Percentiles rank a stretch among this genome's conserved stretches.
Conservation (phyloP, 2,329 filamentous ascomycete species). For the Fusarium albosuccineum region DNA sequence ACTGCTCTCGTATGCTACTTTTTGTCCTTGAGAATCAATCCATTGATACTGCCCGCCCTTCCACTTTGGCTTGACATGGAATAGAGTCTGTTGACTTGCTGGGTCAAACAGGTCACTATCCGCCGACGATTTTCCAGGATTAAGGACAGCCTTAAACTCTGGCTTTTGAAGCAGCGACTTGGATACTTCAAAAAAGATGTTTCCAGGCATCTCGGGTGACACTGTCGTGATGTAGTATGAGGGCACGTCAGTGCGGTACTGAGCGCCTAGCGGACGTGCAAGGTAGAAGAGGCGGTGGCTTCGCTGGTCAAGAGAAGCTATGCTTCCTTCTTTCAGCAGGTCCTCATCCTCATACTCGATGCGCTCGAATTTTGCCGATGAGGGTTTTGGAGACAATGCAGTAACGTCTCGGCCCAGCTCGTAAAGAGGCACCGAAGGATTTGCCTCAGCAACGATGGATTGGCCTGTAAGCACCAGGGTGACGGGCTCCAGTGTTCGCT, state of each 20-base stretch:
- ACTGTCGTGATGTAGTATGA: conserved; percentile 32
- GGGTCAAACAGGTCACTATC: conserved; percentile 13
- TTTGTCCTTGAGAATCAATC: not conserved
- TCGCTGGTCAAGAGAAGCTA: not conserved
- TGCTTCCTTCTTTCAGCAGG: not conserved
- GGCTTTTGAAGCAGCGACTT: accelerated
- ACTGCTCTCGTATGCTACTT: conserved; percentile 8
- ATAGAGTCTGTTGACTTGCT: conserved; percentile 5
- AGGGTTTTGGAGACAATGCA: conserved; percentile 9
- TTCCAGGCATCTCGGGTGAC: conserved; percentile 17
- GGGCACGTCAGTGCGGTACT: conserved; percentile 5
- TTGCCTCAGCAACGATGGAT: conserved; percentile 5
- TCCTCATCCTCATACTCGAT: conserved; percentile 6
- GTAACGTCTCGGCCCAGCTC: conserved; percentile 21
- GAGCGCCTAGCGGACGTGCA: conserved; percentile 2
- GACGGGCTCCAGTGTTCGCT: not conserved
- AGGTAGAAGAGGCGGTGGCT: conserved; percentile 29
- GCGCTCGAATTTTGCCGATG: conserved; percentile 27
- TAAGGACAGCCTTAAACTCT: conserved; percentile 22
- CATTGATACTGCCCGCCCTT: conserved; percentile 30
- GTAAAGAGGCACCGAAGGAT: conserved; percentile 17
- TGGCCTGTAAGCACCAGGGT: conserved; percentile 26
- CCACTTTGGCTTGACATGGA: conserved; percentile 16
- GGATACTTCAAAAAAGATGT: conserved; percentile 7
- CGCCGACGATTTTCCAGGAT: conserved; percentile 13